Evolutionary conservation across 2,329 filamentous ascomycete genomes (phyloP), one percentile per base, ranked within the genome.

Genomic region (Botrytis squamosa): DNA sequence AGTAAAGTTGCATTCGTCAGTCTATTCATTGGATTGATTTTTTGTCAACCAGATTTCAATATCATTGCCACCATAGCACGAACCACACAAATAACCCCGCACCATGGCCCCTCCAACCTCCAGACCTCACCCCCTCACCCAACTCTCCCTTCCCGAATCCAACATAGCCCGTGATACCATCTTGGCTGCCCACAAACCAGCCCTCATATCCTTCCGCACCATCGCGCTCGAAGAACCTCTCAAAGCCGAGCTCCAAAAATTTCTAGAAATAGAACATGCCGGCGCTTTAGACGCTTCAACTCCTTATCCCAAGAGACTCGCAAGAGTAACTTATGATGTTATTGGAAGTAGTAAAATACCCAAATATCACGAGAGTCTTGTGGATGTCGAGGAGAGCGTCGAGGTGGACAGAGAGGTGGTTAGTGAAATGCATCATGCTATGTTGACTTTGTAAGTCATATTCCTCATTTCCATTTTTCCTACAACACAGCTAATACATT

Each of bases 191-290:
- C 68, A 66, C 68, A 75, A n/a, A 68, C 67, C n/a, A 68, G 65
- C n/a, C 74, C 86, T 85, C 9, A 83, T 90, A 62, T 86, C 89
- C 69, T 91, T 90, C 84, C 90, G 90, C 79, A 83, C 85, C 38
- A 84, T 91, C n/a, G 90, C 85, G 20, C 82, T 89, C 16, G 82
- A 85, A 42, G 87, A 89, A 78, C 87, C 88, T 4, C 81, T 84
- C 12, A 90, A 89, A 82, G 79, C 80, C 14, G 83, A 87, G 69
- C 83, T 88, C 8, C 77, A 85, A 40, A 82, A 82, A 4, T 89
- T 87, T 76, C 80, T 88, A 29, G 83, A 84, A 22, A 83, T 85
- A 6, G 84, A 86, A 77, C 83, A 85, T 71, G 80, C 80, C 20
- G 84, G 84, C 1, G 77, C 78, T 72, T 70, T 83, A 18, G 80